These are phyloP conservation scores for Kodamaea sp. DNA, from an alignment of 1,139 yeast species.

Conservation along the genomic window DNA sequence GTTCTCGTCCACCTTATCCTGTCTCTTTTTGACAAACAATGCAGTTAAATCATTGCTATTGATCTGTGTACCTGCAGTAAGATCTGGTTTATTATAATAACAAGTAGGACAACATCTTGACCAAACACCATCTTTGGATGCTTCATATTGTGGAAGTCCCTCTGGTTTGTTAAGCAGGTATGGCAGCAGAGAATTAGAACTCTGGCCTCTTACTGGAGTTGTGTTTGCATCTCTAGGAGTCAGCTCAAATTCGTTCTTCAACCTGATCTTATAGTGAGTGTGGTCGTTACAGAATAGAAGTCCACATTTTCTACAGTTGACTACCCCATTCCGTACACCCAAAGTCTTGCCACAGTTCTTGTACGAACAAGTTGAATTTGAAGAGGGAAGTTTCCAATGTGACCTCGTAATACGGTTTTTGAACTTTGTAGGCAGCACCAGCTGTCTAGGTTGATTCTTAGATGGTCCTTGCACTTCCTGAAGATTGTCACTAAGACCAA, in stretches of 20 bases:
- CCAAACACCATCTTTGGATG: slow-evolving; percentile 56
- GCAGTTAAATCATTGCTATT: slow-evolving; percentile 45
- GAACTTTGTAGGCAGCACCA: slow-evolving; percentile 6
- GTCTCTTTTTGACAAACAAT: slow-evolving; percentile 45
- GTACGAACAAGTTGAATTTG: slow-evolving; percentile 32
- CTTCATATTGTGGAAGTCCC: slow-evolving; percentile 33
- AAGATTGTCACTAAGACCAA: slow-evolving; percentile 23
- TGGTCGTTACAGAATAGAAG: slow-evolving; percentile 67
- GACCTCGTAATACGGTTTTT: slow-evolving; percentile 39
- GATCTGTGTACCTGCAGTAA: slow-evolving; percentile 43
- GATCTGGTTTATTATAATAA: slow-evolving; percentile 56
- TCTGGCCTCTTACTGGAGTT: neutral
- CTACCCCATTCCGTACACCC: slow-evolving; percentile 51
- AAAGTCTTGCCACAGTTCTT: slow-evolving; percentile 40
- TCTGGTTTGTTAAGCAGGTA: slow-evolving; percentile 20
- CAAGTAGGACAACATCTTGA: slow-evolving; percentile 69
- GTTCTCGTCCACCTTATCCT: slow-evolving; percentile 37
- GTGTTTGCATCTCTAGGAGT: neutral
- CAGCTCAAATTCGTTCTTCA: slow-evolving; percentile 29
- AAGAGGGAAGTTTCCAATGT: slow-evolving; percentile 65
- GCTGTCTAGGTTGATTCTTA: neutral
- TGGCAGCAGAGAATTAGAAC: neutral
- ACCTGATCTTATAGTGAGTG: slow-evolving; percentile 52
- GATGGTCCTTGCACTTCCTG: neutral
- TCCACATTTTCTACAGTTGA: slow-evolving; percentile 75